Base-by-base conservation (phyloP, 208 protist genomes). In the Novymonas esmeraldas region DNA sequence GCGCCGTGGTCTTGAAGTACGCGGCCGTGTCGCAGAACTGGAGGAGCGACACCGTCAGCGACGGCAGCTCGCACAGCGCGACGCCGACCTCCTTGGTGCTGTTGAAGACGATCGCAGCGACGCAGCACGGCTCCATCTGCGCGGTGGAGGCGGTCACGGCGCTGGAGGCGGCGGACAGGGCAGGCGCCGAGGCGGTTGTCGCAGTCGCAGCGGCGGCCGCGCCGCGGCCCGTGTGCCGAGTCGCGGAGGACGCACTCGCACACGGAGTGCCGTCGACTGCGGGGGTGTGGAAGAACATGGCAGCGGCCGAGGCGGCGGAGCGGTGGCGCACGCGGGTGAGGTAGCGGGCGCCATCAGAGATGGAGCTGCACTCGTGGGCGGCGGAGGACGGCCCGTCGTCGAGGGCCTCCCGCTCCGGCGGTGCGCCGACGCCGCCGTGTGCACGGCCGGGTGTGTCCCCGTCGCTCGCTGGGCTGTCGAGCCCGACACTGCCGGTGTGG, bases 21-120 rank as follows among this genome's bases (percentile, higher is more conserved):
- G 76, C 77, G 56, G 76, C 76, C 29, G 79, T 90, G 71, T 95
- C 90, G 18, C 82, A 82, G 70, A 81, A 95, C 64, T 95, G 90
- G 48, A 79, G 70, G 18, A 95, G 77, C 3, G 79, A 71, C 10
- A 95, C 78, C 9, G 79, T 61, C 49, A 93, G 66, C 1, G 87
- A 85, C 3, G 86, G 77, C 52, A 93, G 49, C 44, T 71, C 59
- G 68, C 81, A 88, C 16, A 95, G 55, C 1, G 90, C 90, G 9
- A 91, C 78, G 14, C 90, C 90, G 16, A 95, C 82, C 54, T 95
- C 90, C 48, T 70, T 77, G 2, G 73, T 73, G 26, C 70, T 77
- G 68, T 93, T 95, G 73, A 90, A 76, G 42, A 95, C 71, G 11
- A 95, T 60, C 2, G 90, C 86, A 24, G 85, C 84, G 6, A 95